phyloP scores from a whole-genome alignment of 768 basidiomycete species.

The Mycena capillaripes region DNA sequence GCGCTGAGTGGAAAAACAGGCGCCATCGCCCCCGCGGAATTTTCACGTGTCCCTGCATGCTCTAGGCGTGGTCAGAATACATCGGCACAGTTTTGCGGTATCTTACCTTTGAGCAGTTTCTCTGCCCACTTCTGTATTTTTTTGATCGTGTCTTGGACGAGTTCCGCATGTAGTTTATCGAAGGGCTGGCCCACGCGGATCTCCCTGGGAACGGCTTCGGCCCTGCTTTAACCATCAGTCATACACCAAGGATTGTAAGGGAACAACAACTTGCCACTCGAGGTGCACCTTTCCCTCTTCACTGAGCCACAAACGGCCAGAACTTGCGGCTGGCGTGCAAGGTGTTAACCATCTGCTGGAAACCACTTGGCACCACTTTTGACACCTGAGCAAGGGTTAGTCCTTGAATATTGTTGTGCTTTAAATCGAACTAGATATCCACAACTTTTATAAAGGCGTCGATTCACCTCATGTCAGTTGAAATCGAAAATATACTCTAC shows the following conservation, averaged over 20 bases:
- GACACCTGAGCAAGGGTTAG: slow-evolving; percentile 1
- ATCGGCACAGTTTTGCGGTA: no score
- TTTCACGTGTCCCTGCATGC: background rate
- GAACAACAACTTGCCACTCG: slow-evolving; percentile 8
- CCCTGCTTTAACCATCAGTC: slow-evolving; percentile 1
- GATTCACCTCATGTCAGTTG: no score
- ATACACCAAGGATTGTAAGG: background rate
- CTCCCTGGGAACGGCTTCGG: slow-evolving; percentile 3
- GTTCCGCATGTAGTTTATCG: background rate
- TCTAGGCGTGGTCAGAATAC: background rate
- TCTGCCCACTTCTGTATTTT: slow-evolving; percentile 6
- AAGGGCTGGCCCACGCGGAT: background rate
- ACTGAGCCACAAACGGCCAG: slow-evolving; percentile 8
- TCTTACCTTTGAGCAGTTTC: slow-evolving; percentile 11
- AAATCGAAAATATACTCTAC: no score
- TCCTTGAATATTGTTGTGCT: no score
- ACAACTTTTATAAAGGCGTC: no score
- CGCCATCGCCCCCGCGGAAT: background rate
- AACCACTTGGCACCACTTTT: slow-evolving; percentile 5
- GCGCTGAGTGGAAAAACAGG: background rate
- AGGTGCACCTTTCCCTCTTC: background rate
- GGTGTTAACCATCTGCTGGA: background rate
- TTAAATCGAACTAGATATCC: no score
- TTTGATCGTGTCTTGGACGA: background rate
- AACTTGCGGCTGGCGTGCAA: slow-evolving; percentile 12